Evolutionary conservation across 768 basidiomycete genomes (phyloP), one percentile per base, ranked within the genome.

Genomic region (Strobilomyces confusus): DNA sequence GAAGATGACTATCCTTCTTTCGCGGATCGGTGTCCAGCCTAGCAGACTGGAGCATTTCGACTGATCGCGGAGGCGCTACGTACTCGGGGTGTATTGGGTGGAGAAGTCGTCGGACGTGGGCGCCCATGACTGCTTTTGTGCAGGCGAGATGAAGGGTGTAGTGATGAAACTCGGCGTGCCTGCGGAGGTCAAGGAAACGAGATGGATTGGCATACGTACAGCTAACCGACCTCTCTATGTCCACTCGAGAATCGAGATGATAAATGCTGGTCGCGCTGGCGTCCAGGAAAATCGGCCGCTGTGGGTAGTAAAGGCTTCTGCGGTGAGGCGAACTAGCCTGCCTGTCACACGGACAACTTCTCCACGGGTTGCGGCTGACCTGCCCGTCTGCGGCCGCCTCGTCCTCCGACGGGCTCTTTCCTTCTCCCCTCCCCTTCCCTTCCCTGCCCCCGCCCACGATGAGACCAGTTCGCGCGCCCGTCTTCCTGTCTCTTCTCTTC

Each of bases 1-100:
- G 67, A 62, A 58, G 56, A 76, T 84, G 73, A 37, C 50, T 51
- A 63, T 72, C 41, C 73, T 84, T 50, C 65, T 83, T 53, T 69
- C 69, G 34, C 71, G 72, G 57, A 64, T 84, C 45, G 71, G 74
- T 7, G 69, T 79, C 50, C 65, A 51, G 33, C 71, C 83, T 15
- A 76, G 75, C 15, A 72, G 67, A 61, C 77, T 83, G 51, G 75
- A 71, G 58, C 75, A 79, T 46, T 86, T 85, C 67, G 76, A 78
- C 62, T 52, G 17, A 33, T 19, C 20, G 13, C 14, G 20, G 40
- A 23, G 3, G 40, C 13, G 40, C 40, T 22, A 41, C 22, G 40
- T 17, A 41, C 32, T 12, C 3, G 32, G 32, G 14, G 11, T 33
- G 29, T 30, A 30, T 11, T 30, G 29, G 6, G n/a, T 11, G 29